These are phyloP conservation scores for Pythium phragmiticola DNA, from an alignment of 352 stramenopile species.

Conservation along the genomic window DNA sequence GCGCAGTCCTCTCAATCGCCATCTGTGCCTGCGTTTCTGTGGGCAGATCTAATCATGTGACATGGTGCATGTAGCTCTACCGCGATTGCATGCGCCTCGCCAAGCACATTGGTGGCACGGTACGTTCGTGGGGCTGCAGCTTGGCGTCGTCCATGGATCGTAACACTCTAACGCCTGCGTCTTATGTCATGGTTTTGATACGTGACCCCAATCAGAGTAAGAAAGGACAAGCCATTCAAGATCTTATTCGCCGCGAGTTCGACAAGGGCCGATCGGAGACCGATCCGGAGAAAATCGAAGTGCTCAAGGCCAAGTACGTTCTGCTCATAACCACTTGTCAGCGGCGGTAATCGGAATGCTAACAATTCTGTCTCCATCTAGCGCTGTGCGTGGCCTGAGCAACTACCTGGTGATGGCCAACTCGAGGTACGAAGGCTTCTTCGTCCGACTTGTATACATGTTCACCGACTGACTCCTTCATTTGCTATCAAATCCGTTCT, in stretches of 20 bases:
- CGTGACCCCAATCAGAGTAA: constrained; percentile 51
- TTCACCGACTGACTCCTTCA: background rate
- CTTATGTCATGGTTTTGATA: background rate
- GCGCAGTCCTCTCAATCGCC: background rate
- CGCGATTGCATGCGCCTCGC: constrained; percentile 81
- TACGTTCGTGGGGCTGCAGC: constrained; percentile 17
- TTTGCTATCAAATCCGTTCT: constrained; percentile 1
- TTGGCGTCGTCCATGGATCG: background rate
- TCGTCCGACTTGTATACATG: background rate
- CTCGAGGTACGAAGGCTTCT: constrained; percentile 47
- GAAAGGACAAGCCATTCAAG: constrained; percentile 75
- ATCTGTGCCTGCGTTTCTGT: background rate
- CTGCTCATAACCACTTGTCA: background rate
- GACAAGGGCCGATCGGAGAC: constrained; percentile 74
- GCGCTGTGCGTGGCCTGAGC: constrained; percentile 76
- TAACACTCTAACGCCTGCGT: background rate
- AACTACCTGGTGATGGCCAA: constrained; percentile 89
- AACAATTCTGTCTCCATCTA: constrained; percentile 22
- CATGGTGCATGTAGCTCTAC: constrained; percentile 51
- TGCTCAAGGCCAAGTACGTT: constrained; percentile 80
- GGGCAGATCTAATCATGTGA: background rate
- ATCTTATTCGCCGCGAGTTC: constrained; percentile 76
- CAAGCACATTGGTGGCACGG: constrained; percentile 85
- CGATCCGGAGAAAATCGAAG: constrained; percentile 81
- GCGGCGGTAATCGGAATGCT: background rate